phyloP scores from a whole-genome alignment of 2,329 filamentous ascomycete species.

The Chaetomium strumarium region DNA sequence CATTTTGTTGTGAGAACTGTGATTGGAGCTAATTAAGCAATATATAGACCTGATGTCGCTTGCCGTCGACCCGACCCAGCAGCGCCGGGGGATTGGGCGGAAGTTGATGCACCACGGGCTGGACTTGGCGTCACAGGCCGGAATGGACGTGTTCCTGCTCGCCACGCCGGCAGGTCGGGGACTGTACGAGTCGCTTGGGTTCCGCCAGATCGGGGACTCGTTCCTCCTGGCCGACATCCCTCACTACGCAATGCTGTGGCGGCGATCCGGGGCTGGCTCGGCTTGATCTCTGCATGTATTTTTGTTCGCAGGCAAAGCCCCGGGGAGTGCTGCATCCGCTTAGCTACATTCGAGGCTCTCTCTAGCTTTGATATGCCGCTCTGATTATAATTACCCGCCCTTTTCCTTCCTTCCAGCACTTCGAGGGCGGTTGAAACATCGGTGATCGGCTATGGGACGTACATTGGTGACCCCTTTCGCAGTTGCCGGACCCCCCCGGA shows the following conservation, averaged over 20 bases:
- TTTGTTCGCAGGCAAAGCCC: too few relatives aligned
- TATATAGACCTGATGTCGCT: conserved; percentile 23
- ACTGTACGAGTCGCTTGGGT: conserved; percentile 24
- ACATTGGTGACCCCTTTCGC: too few relatives aligned
- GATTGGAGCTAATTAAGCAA: not conserved
- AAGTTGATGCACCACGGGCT: conserved; percentile 23
- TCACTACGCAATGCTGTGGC: conserved; percentile 21
- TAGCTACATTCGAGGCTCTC: too few relatives aligned
- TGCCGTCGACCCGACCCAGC: conserved; percentile 23
- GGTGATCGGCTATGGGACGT: too few relatives aligned
- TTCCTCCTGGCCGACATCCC: not conserved
- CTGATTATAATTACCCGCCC: too few relatives aligned
- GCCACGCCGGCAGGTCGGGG: conserved; percentile 20
- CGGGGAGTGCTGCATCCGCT: too few relatives aligned
- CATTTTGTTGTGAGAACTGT: not conserved
- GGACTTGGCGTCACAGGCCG: conserved; percentile 16
- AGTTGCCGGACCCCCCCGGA: too few relatives aligned
- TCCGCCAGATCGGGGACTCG: conserved; percentile 14
- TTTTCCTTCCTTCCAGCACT: too few relatives aligned
- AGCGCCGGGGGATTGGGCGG: conserved; percentile 26
- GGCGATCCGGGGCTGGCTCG: too few relatives aligned
- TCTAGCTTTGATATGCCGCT: too few relatives aligned
- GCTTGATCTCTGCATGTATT: too few relatives aligned
- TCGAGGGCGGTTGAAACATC: too few relatives aligned
- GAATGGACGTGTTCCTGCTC: conserved; percentile 19